Evolutionary conservation across 1,139 yeast species (phyloP), one percentile per base, ranked within the genome.

Genomic region (Zygosaccharomyces sapae): DNA sequence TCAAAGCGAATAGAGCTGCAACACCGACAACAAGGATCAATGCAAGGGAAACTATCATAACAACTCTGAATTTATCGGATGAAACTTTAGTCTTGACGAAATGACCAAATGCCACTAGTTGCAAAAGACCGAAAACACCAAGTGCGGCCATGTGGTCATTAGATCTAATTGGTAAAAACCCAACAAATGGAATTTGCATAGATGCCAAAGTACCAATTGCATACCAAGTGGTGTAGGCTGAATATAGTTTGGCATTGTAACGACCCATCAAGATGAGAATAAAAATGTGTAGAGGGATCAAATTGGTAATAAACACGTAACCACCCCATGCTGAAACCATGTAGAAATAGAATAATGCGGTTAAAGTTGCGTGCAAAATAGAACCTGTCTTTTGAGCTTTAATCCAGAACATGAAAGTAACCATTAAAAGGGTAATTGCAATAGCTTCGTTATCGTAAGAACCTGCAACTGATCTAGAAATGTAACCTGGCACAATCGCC

Each of bases 271-370:
- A 71, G 48, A 94, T 71, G 63, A 94, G 74, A 41, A 89, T 92
- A 65, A 94, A 90, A 27, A 90, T 89, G 67, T 94, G 99, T 60
- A 94, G 75, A 44, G 99, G 99, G 61, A 94, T 88, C 75, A 94
- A 81, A 71, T 94, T 94, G 52, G 98, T 94, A 70, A 94, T 94
- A 73, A 94, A 94, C 43, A 92, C 99, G 66, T 94, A 94, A 20
- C 99, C 99, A 74, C 98, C 98, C 99, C 99, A 94, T n/a, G 99
- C 98, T 45, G 96, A 84, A 45, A 94, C 99, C 99, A 94, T 94
- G 75, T 94, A 94, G 69, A 94, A 94, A 73, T 94, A 94, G 61
- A 83, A 85, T 41, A 88, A 68, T 2, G 98, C 95, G 31, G 97
- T 82, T 59, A 85, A 71, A 4, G 94, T 77, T 13, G 90, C 95